Base-by-base conservation (phyloP, 2,329 filamentous ascomycete genomes). In the Beauveria caledonica region DNA sequence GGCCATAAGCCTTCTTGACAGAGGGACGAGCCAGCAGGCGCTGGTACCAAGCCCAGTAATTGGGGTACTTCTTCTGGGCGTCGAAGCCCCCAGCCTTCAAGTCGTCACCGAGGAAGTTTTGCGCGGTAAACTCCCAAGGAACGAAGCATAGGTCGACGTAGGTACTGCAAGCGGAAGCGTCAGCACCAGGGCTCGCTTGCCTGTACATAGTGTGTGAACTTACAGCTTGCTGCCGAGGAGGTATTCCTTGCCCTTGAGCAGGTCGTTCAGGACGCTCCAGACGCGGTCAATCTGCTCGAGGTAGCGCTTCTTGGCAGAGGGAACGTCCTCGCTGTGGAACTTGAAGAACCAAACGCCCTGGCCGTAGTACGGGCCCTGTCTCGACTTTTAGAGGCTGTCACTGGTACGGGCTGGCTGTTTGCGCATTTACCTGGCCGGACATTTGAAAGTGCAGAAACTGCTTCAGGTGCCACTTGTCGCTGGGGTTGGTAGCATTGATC, bases 111-210 rank as follows among this genome's bases (percentile, higher is more conserved):
- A 66, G 53, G 42, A 66, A 36, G 13, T 11, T 25, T 19, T 61
- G 40, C 33, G 67, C 23, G 5, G 64, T 36, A 10, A 8, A 44
- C 62, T 70, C 65, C 72, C 70, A 74, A 5, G 68, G 62, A 55
- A 72, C 62, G 55, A 74, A 74, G 54, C 64, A 62, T 7, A 74
- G 62, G 51, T 74, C 72, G 60, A 68, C 71, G 45, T 73, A 74
- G 13, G 71, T 71, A 29, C 69, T 72, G 73, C 65, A 9, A 75
- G 62, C 13, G 5, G 23, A 60, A 25, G 27, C 33, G 17, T 53
- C 45, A 53, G 33, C 13, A 45, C 17, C 10, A 40, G n/a, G 60
- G 45, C n/a, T 48, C 15, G 39, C 48, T 45, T 29, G 44, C 36
- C 5, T 29, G 46, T 17, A 48, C 13, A 44, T 19, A 27, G 6